Evolutionary conservation across 768 basidiomycete genomes (phyloP), one percentile per base, ranked within the genome.

Genomic region (Cubamyces sp.): DNA sequence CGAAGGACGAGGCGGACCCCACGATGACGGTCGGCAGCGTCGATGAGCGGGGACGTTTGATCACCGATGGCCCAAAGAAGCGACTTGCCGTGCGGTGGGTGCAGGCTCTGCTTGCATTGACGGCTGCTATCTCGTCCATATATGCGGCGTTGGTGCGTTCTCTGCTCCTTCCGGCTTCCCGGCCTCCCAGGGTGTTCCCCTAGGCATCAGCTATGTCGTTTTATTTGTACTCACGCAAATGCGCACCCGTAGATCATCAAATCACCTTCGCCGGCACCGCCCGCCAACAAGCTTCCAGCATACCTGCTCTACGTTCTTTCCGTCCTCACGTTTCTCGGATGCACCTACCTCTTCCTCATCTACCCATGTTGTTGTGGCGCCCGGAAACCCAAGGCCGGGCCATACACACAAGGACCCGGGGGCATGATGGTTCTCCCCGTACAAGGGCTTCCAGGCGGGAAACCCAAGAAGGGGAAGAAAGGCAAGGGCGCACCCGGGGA

Each of bases 381-480:
- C 62, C 70, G 64, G 23, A 79, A 57, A 43, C 42, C 57, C 52
- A 69, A 26, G 62, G 66, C 19, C 26, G 28, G 54, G 47, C 65
- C 62, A n/a, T 68, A 62, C 34, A 64, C 63, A 15, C 58, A 55
- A 11, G 68, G 68, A 1, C 73, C 71, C 0, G 63, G 66, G 26
- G 84, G 83, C 39, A 81, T 84, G 76, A 83, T 86, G 77, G 86
- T 88, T 5, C 80, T 90, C 42, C 87, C 88, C 45, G 82, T 89
- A 2, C 81, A 85, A 41, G 79, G 81, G 14, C 73, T 84, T 12
- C 78, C 77, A 0, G 79, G 79, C 1, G 74, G 74, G 5, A 79
- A 81, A 21, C 77, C 77, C 67, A 78, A 79, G 64, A 76, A 73
- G 37, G 75, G 76, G 39, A 78, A 77, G 45, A 75, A 74, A n/a